phyloP scores from a whole-genome alignment of 306 rosid species.

The Fragaria iinumae region DNA sequence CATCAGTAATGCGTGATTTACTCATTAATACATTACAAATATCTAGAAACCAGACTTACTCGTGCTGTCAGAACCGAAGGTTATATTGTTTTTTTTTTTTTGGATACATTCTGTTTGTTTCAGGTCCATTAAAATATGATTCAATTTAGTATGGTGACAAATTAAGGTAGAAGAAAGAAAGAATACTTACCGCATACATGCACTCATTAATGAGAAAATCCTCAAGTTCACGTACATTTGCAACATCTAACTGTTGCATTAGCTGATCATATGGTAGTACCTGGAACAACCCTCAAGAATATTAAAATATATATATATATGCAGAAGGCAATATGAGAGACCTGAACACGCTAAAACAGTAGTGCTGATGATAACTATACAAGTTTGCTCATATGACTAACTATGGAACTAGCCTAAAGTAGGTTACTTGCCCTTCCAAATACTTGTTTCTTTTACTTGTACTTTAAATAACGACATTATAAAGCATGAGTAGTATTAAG shows the following conservation, averaged over 20 bases:
- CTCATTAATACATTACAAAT: not conserved
- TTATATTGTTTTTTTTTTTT: not conserved
- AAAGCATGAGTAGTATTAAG: not conserved
- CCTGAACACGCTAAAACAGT: constrained; percentile 1
- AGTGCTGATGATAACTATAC: too few relatives aligned
- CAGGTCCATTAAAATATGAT: not conserved
- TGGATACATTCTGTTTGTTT: not conserved
- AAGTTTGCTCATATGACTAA: too few relatives aligned
- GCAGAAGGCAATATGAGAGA: constrained; percentile 4
- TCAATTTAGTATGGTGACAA: constrained; percentile 5
- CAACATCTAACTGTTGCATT: constrained; percentile 88
- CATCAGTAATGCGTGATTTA: not conserved
- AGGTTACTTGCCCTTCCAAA: not conserved
- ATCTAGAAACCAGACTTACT: not conserved
- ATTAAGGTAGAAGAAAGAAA: constrained; percentile 8
- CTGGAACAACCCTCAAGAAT: constrained; percentile 35
- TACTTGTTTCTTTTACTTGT: not conserved
- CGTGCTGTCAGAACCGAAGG: not conserved
- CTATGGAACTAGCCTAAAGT: too few relatives aligned
- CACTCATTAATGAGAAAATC: constrained; percentile 96
- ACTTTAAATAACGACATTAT: not conserved
- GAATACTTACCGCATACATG: constrained; percentile 88
- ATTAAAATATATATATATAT: not conserved
- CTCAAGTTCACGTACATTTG: constrained; percentile 85
- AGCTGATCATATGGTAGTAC: constrained; percentile 82